Evolutionary conservation across 495 filamentous ascomycete genomes (phyloP), one percentile per base, ranked within the genome.

Genomic region (Cudoniella acicularis): DNA sequence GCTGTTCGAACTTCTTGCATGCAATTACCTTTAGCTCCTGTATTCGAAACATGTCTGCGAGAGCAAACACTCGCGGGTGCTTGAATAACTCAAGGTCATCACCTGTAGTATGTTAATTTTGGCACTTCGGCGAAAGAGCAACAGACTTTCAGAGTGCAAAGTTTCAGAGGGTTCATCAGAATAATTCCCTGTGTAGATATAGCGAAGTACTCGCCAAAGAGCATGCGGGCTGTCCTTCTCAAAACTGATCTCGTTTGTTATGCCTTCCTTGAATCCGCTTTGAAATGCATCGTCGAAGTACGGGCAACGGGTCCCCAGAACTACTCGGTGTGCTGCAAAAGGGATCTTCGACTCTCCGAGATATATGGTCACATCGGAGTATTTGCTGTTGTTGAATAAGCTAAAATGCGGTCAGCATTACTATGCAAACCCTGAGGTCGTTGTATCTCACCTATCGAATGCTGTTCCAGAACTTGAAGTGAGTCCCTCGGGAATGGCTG

Each of bases 151-250:
- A 23, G 49, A 43, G 36, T 45, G 10, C 2, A 54, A 40, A 10
- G 18, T 2, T 21, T 59, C 49, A 40, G 22, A 52, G 8, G 57
- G 23, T 54, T 54, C 49, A 53, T 59, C 36, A 54, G 36, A 13
- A 22, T 59, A 59, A 47, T 59, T 40, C 36, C 49, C 57, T 27
- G 49, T 52, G 41, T 59, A 52, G 10, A 59, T 59, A 47, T 59
- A 59, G 2, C 22, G 10, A 52, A 52, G 21, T 17, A 59, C 56
- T 47, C 40, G 49, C 49, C 57, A 59, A 10, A 54, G 57, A 45
- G 57, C 49, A 47, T 59, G 57, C 49, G 57, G 57, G 49, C 36
- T 53, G 22, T 59, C 41, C 23, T 59, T 54, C 16, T 59, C 41
- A 20, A 59, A 59, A 3, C 23, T 45, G 26, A 59, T 23, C 49